Evolutionary conservation across 1,139 yeast species (phyloP), one percentile per base, ranked within the genome.

Genomic region (Meyerozyma athensensis): DNA sequence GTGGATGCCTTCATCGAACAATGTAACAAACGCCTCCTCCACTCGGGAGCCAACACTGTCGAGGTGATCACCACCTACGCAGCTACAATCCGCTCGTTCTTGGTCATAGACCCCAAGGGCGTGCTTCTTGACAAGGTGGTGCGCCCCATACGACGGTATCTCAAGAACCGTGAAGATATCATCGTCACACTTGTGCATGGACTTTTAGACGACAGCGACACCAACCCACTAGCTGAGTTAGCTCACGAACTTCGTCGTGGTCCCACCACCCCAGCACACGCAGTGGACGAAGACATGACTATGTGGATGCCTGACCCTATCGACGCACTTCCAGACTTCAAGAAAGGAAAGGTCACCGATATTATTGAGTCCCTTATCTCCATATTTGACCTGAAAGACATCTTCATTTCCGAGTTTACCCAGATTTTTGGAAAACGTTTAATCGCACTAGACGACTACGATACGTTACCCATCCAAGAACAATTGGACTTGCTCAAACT

Each of bases 311-410:
- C 97, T 0, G 96, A 87, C 50, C 97, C 97, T 0, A 73, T 85
- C n/a, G 96, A 86, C 60, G 95, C 96, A 0, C 74, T 94, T 7
- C 86, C 95, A 0, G 96, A 89, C 55, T 86, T 87, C 57, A 73
- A 77, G 39, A 78, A 77, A 45, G 77, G 75, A n/a, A 70, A 71
- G 37, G 77, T 74, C 7, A 70, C 73, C 38, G 95, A 86, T 53
- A 73, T 82, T 4, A 77, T 87, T 17, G 89, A 81, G 46, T 78
- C 87, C 1, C 63, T 87, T 30, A 69, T 85, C 2, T 79, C 92
- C 1, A 77, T 90, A 2, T 86, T 84, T 56, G 96, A 89, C 37
- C 77, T 84, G 44, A 83, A 82, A 48, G 86, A 78, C n/a, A 66
- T 77, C 1, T 83, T 92, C 46, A 73, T 87, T 26, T 68, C 74